phyloP scores from a whole-genome alignment of 2,329 filamentous ascomycete species.

The Cryphonectria radicalis region DNA sequence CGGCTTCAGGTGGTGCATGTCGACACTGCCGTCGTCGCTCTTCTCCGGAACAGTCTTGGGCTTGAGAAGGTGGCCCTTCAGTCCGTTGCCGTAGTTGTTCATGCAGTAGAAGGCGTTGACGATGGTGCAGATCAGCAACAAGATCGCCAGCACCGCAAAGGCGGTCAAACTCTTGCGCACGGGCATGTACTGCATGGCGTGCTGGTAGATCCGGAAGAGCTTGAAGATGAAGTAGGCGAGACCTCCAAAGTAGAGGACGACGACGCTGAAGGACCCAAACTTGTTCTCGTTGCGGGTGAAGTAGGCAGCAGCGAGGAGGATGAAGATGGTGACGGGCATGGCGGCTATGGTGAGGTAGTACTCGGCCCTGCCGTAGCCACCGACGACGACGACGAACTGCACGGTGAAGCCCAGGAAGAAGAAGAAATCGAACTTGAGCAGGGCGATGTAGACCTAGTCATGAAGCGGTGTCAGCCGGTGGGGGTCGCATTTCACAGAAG shows the following conservation, averaged over 20 bases:
- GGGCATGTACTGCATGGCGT: slow-evolving; percentile 68
- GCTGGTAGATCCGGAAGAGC: slow-evolving; percentile 91
- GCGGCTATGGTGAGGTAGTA: slow-evolving; percentile 86
- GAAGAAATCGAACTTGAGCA: slow-evolving; percentile 99
- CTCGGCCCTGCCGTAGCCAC: slow-evolving; percentile 69
- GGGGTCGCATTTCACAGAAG: neutral
- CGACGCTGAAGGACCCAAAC: slow-evolving; percentile 75
- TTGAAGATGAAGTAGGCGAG: slow-evolving; percentile 98
- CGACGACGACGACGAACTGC: slow-evolving; percentile 94
- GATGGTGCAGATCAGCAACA: slow-evolving; percentile 88
- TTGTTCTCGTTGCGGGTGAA: slow-evolving; percentile 85
- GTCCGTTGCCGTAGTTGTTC: slow-evolving; percentile 84
- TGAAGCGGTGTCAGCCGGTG: slow-evolving; percentile 20
- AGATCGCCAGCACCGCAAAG: slow-evolving; percentile 90
- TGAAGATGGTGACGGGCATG: slow-evolving; percentile 86
- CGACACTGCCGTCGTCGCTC: slow-evolving; percentile 60
- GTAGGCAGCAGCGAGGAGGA: slow-evolving; percentile 82
- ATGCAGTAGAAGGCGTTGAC: slow-evolving; percentile 85
- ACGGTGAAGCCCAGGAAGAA: slow-evolving; percentile 99
- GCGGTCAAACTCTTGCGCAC: slow-evolving; percentile 86
- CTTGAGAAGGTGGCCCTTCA: slow-evolving; percentile 82
- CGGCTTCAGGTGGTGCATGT: slow-evolving; percentile 60
- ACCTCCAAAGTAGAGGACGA: slow-evolving; percentile 85
- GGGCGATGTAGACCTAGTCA: slow-evolving; percentile 87
- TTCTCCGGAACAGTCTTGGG: slow-evolving; percentile 55